Base-by-base conservation (phyloP, 495 filamentous ascomycete genomes). In the Endocarpon pusillum region DNA sequence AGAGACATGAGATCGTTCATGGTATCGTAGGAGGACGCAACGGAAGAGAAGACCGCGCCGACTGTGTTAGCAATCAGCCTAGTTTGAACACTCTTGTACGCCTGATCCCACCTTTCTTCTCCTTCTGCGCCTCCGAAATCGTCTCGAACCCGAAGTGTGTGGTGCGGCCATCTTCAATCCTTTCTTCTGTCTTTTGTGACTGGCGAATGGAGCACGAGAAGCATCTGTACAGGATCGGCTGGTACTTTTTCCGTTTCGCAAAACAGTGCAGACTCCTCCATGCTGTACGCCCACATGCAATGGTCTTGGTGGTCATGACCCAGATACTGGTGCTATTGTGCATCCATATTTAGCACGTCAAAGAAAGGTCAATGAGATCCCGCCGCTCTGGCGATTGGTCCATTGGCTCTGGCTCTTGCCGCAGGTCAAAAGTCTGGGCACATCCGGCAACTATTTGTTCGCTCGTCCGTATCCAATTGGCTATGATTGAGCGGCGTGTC, bases 1-100 rank as follows among this genome's bases (percentile, higher is more conserved):
- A 96, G 73, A 26, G 86, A 94, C 89, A 97, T 96, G 33, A 94
- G 71, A 55, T 97, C 89, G 67, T 97, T 97, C 89, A 97, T 97
- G 42, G 73, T 73, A 53, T 94, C 86, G 64, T 89, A 80, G 19
- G 75, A 81, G 32, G 81, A 71, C 43, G 89, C 87, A 32, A 97
- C 87, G 50, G 82, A 92, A 56, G 84, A 89, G 66, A 96, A 97
- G 40, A 97, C 89, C 26, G 71, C 71, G 43, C 73, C 77, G 16
- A 96, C 89, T 81, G 42, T 35, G 22, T 32, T 30, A 29, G 1
- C 12, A 35, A 16, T 34, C 19, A 2, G 12, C 11, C 1, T 9
- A 35, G 0, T 15, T 3, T 1, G 10, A 31, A 39, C 4, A 8
- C 15, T 17, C 40, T 4, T 12, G 19, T 6, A 27, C 0, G 34